These are phyloP conservation scores for maize (Zea mays) DNA, from an alignment of 176 grass and related monocot genomes.

Conservation along the genomic window Zm-B73-REFERENCE-NAM-5.0 NC_050103.1:128387001-128387500, in stretches of 20 bases:
- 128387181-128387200: conserved; percentile 91
- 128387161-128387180: conserved; percentile 98
- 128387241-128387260: conserved; percentile 78
- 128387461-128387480: conserved; percentile 55
- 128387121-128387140: conserved; percentile 60
- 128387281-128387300: neutral
- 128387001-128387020: conserved; percentile 12
- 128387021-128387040: conserved; percentile 60
- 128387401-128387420: conserved; percentile 44
- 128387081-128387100: conserved; percentile 66
- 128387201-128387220: conserved; percentile 78
- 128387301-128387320: neutral
- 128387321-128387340: conserved; percentile 55
- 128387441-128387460: conserved; percentile 51
- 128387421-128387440: conserved; percentile 51
- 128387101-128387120: conserved; percentile 52
- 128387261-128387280: conserved; percentile 35
- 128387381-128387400: conserved; percentile 59
- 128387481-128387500: conserved; percentile 33
- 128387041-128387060: conserved; percentile 77
- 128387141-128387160: conserved; percentile 59
- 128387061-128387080: conserved; percentile 47
- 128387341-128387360: conserved; percentile 91
- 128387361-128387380: conserved; percentile 67
- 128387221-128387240: conserved; percentile 93